phyloP scores from a whole-genome alignment of 1,284 basidiomycete species.

The Baeospora myosura region DNA sequence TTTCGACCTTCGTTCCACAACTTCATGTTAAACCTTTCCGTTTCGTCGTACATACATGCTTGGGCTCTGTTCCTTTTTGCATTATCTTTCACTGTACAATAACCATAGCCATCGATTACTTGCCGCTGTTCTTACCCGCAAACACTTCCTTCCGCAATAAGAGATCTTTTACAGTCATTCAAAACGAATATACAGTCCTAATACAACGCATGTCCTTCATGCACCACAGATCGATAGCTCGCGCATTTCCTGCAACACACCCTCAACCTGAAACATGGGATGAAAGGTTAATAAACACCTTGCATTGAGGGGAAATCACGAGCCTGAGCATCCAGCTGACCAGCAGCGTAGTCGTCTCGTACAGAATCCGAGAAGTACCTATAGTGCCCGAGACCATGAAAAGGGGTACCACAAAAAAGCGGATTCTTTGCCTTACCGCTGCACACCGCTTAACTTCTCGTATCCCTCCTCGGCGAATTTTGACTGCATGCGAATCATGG shows the following conservation, averaged over 20 bases:
- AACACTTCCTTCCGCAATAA: not conserved
- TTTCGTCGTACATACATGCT: not conserved
- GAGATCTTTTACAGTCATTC: not conserved
- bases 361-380: slow-evolving; percentile 89
- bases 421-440: too few relatives aligned
- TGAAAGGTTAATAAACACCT: slow-evolving; percentile 7
- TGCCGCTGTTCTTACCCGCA: not conserved
- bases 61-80: not conserved
- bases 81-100: not conserved
- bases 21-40: not conserved
- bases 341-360: slow-evolving; percentile 94
- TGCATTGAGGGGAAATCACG: slow-evolving; percentile 8
- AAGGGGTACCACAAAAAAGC: too few relatives aligned
- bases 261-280: slow-evolving; percentile 60
- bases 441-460: slow-evolving; percentile 94
- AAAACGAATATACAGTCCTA: not conserved
- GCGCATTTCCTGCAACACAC: slow-evolving; percentile 91
- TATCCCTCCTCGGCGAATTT: slow-evolving; percentile 98
- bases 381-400: not conserved
- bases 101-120: not conserved
- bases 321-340: slow-evolving; percentile 91
- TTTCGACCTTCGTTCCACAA: too few relatives aligned
- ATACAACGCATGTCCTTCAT: slow-evolving; percentile 9
- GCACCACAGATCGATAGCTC: slow-evolving; percentile 87
- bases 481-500: slow-evolving; percentile 96